These are phyloP conservation scores for Climacium dendroides DNA, from an alignment of 225 moss, liverwort and hornwort species.

Conservation along the genomic window DNA sequence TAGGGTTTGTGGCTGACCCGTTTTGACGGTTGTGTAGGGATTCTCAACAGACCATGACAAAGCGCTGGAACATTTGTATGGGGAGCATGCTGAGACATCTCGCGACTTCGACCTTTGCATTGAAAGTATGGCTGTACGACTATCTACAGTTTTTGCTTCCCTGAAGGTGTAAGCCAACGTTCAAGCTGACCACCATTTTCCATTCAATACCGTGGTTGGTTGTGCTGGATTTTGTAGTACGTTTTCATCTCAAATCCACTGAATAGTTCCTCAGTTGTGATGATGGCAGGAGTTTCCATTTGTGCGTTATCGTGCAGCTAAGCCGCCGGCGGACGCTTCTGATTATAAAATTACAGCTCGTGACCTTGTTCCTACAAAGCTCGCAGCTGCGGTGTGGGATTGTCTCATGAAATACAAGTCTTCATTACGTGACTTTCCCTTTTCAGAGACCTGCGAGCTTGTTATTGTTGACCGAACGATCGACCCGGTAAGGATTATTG, in stretches of 20 bases:
- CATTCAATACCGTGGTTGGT: not conserved
- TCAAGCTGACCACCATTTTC: not conserved
- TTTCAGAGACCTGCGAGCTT: constrained; percentile 85
- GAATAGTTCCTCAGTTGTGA: constrained; percentile 3
- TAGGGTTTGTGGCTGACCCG: not conserved
- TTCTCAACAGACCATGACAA: constrained; percentile 86
- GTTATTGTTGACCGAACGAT: constrained; percentile 86
- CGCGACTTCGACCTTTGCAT: constrained; percentile 69
- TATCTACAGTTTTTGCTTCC: constrained; percentile 92
- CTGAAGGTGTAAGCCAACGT: constrained; percentile 44
- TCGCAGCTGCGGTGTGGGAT: constrained; percentile 91
- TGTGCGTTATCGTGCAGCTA: constrained; percentile 77
- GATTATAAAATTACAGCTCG: constrained; percentile 49
- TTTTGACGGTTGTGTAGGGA: constrained; percentile 47
- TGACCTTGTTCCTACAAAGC: constrained; percentile 81
- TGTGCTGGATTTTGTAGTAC: not conserved
- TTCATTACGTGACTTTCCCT: constrained; percentile 62
- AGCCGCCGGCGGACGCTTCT: constrained; percentile 45
- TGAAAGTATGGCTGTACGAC: constrained; percentile 69
- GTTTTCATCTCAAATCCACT: not conserved
- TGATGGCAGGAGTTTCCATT: constrained; percentile 84
- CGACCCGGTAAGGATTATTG: constrained; percentile 50
- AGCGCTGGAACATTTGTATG: constrained; percentile 84
- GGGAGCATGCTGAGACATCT: constrained; percentile 75
- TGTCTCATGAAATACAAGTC: constrained; percentile 83